Percentiles rank a stretch among this genome's conserved stretches.
Evolutionary conservation across 495 filamentous ascomycete genomes (phyloP).

Genomic region (Clavariopsis aquatica): DNA sequence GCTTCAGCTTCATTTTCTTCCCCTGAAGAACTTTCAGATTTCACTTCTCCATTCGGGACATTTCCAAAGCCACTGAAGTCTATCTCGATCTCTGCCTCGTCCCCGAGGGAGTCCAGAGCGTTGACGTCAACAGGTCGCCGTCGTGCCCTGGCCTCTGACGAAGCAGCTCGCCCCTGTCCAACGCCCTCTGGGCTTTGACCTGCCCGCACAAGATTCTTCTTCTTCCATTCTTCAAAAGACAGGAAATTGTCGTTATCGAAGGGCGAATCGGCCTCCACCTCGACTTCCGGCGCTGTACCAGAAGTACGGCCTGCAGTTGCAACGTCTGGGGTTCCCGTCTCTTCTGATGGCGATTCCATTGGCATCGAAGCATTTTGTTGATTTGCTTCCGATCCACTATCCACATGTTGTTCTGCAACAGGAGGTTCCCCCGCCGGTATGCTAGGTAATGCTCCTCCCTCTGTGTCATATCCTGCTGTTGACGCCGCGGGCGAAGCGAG

Average conservation of each 20-base stretch:
- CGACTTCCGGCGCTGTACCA: conserved; percentile 36
- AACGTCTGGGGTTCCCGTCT: neutral
- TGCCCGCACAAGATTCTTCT: conserved; percentile 82
- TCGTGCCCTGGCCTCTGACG: conserved; percentile 47
- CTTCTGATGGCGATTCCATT: neutral
- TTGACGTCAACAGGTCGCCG: conserved; percentile 59
- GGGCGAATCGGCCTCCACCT: conserved; percentile 64
- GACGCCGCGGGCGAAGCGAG: neutral
- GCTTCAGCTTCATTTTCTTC: conserved; percentile 1
- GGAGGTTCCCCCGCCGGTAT: conserved; percentile 14
- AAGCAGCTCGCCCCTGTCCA: conserved; percentile 51
- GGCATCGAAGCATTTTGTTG: neutral
- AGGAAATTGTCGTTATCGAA: conserved; percentile 85
- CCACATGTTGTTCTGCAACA: conserved; percentile 5
- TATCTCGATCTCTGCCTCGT: conserved; percentile 87
- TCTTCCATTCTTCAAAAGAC: conserved; percentile 98
- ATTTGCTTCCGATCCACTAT: neutral
- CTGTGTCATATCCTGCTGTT: conserved; percentile 28
- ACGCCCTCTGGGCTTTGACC: conserved; percentile 81
- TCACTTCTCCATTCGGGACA: conserved; percentile 9
- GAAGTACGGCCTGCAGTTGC: conserved; percentile 14
- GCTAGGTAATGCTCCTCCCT: conserved; percentile 14
- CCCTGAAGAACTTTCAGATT: conserved; percentile 4
- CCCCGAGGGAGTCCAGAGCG: conserved; percentile 73
- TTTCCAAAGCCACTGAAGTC: conserved; percentile 74